Conservation (phyloP, 2,329 filamentous ascomycete species). For the Colletotrichum neosansevieriae region DNA sequence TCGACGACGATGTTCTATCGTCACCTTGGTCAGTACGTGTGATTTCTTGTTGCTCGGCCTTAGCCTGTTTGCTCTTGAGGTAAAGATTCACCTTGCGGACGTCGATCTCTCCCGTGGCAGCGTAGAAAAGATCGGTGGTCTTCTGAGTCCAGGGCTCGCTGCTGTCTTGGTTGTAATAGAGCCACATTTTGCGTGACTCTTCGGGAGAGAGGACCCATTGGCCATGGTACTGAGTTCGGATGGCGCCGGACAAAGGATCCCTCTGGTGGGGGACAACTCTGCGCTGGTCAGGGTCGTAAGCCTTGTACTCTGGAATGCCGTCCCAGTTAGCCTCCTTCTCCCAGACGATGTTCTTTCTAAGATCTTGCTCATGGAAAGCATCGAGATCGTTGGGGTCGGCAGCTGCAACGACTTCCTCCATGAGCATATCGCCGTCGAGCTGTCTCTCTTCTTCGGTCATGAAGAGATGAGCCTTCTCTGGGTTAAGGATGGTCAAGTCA, state of each 20-base stretch:
- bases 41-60: not conserved
- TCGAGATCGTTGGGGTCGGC: slow-evolving; percentile 12
- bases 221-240: slow-evolving; percentile 24
- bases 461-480: slow-evolving; percentile 13
- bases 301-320: slow-evolving; percentile 12
- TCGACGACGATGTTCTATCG: slow-evolving; percentile 35
- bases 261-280: slow-evolving; percentile 20
- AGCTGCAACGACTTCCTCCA: not conserved
- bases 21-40: slow-evolving; percentile 11
- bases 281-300: slow-evolving; percentile 26
- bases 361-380: slow-evolving; percentile 12
- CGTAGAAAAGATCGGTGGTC: slow-evolving; percentile 42
- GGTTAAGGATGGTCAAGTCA: slow-evolving; percentile 1
- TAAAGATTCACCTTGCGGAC: slow-evolving; percentile 45
- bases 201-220: slow-evolving; percentile 16
- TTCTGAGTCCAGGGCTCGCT: slow-evolving; percentile 26
- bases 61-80: slow-evolving; percentile 31
- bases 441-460: slow-evolving; percentile 14
- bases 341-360: slow-evolving; percentile 30
- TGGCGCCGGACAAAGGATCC: slow-evolving; percentile 29
- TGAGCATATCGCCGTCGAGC: slow-evolving; percentile 1
- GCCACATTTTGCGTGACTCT: slow-evolving; percentile 31
- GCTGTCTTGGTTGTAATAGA: slow-evolving; percentile 38
- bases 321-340: slow-evolving; percentile 30
- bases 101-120: slow-evolving; percentile 40